Evolutionary conservation across 768 basidiomycete genomes (phyloP), one percentile per base, ranked within the genome.

Genomic region (Tulasnella sp.): DNA sequence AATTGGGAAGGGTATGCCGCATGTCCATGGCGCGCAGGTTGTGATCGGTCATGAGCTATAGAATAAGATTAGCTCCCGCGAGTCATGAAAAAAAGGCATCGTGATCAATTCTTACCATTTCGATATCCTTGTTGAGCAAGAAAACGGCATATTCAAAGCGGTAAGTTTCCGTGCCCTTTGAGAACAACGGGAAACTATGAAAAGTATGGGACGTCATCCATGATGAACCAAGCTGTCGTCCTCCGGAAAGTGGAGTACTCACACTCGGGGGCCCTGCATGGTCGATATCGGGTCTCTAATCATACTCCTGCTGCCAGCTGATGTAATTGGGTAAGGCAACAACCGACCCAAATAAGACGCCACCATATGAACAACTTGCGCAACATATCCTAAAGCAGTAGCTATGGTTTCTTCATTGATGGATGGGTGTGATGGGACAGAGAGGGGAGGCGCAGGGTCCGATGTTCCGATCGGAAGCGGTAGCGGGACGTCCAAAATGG

Each of bases 101-200:
- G 37, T 25, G 25, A 45, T 53, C 9, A 45, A 32, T 15, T 20
- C 73, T 55, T 57, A 92, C 91, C 76, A 91, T 72, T 68, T 99
- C 93, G 57, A 99, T 91, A 65, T 99, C 74, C 66, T 98, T 99
- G 69, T 99, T 99, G 28, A 98, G 71, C 35, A 99, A 67, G 65
- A 91, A 98, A 3, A 98, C 93, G 3, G 81, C 95, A 68, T 98
- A 99, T 65, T 98, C 93, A 61, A 93, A 99, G 22, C 95, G 75
- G 66, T 96, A 98, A 37, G 83, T 84, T 63, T 98, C 95, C 53
- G 96, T 92, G 4, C 92, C 91, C 9, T 33, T 86, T 1, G 87
- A 81, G 65, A 89, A 99, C 27, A 99, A 68, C 15, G 95, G 95
- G 64, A 98, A 99, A 75, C 92, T 95, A 58, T 4, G 41, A 15